These are phyloP conservation scores for Lasiodiplodia theobromae DNA, from an alignment of 2,329 filamentous ascomycete genomes.

Conservation along the genomic window DNA sequence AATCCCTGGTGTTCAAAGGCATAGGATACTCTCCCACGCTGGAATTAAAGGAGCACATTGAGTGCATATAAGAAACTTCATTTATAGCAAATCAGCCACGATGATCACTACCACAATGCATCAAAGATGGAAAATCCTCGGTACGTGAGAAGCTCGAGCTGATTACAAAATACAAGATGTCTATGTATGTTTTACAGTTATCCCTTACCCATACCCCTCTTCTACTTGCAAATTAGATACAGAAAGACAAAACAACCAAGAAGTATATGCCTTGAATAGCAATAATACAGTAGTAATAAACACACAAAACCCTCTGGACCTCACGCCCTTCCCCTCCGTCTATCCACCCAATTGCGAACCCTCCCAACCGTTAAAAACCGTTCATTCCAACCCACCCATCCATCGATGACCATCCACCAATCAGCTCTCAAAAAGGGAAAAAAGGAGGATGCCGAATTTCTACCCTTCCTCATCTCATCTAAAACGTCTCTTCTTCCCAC, in stretches of 20 bases:
- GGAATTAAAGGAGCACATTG: not conserved
- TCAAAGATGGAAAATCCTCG: not conserved
- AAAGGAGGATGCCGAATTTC: not conserved
- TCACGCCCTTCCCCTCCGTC: not conserved
- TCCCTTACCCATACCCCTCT: not conserved
- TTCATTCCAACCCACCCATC: not conserved
- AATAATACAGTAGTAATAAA: not conserved
- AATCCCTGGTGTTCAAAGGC: not conserved
- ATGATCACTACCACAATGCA: not conserved
- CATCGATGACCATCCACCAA: not conserved
- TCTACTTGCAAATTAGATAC: not conserved
- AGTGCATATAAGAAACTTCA: not conserved
- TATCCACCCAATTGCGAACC: not conserved
- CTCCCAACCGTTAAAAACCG: not conserved
- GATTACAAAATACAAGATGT: not conserved
- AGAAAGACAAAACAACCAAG: not conserved
- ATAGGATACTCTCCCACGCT: not conserved
- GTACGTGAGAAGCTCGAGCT: not conserved
- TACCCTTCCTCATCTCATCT: not conserved
- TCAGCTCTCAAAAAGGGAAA: not conserved
- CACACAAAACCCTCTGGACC: not conserved
- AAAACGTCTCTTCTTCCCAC: constrained; percentile 19
- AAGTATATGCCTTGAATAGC: not conserved
- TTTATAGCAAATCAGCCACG: not conserved
- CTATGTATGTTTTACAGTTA: not conserved